Evolutionary conservation across 306 rosid genomes (phyloP), one percentile per base, ranked within the genome.

Genomic region (Geum urbanum): DNA sequence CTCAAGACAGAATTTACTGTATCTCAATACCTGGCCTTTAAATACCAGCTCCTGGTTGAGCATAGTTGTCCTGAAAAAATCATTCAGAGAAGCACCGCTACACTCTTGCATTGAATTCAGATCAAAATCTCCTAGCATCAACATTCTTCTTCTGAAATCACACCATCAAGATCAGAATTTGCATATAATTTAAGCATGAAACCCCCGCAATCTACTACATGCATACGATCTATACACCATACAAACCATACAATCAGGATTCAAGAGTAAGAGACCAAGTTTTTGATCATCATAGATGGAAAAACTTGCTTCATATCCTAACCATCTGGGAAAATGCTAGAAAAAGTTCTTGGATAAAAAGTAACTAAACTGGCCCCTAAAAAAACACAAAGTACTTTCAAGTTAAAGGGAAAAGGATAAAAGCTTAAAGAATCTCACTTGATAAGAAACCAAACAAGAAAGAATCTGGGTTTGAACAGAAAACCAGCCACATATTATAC

Each of bases 31-130:
- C 91, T 86, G 88, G 18, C 75, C 78, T 61, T 64, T 79, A 80
- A 86, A 86, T 46, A 86, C 7, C 69, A 80, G 66, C 72, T 86
- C 86, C 74, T 86, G 91, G 61, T 63, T 77, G 20, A 86, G 80
- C 86, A 86, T 84, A n/a, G 85, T 82, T 65, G 77, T 77, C 82
- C 65, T 77, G 77, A 86, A 51, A 74, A 71, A 77, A 53, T 81
- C 84, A 45, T 69, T 69, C 67, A 63, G 74, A 16, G 86, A 60
- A 32, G 37, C 37, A 60, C 66, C 74, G 8, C 70, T 56, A 46
- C 63, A 74, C 12, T 70, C 39, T 69, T 74, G 82, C 35, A 66
- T 61, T 6, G 84, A 69, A 52, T 79, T 79, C 58, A 75, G 78
- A 66, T 80, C 82, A 72, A 79, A 77, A 35, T 72, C 85, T 67